These are phyloP conservation scores for Tetrastigma voinierianum DNA, from an alignment of 164 flowering plant species.

Conservation along the genomic window DNA sequence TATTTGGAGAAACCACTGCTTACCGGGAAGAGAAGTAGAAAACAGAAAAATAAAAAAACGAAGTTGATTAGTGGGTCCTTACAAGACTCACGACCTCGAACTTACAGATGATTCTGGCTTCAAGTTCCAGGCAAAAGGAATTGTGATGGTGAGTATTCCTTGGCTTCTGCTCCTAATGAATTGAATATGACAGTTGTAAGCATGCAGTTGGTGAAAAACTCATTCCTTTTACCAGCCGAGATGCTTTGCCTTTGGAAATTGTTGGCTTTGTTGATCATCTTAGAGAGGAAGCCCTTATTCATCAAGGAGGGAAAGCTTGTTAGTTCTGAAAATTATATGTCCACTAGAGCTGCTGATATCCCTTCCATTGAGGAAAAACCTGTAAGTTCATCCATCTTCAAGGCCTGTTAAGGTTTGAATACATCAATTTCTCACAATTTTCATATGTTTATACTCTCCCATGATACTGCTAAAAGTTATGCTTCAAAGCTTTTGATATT, in stretches of 20 bases:
- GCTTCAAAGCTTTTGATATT: too few relatives aligned
- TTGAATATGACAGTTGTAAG: constrained; percentile 11
- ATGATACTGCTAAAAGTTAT: too few relatives aligned
- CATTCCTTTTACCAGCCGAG: constrained; percentile 11
- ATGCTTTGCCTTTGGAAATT: constrained; percentile 20
- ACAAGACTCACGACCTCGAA: constrained; percentile 28
- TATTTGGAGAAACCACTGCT: constrained; percentile 11
- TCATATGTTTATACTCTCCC: neutral
- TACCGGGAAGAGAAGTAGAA: constrained; percentile 61
- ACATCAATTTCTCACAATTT: neutral
- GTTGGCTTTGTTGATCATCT: constrained; percentile 9
- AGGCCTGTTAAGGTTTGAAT: too few relatives aligned
- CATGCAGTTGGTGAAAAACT: constrained; percentile 11
- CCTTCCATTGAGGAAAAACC: constrained; percentile 24
- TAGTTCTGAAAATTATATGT: constrained; percentile 14
- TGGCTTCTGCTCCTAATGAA: constrained; percentile 16
- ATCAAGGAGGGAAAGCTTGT: constrained; percentile 12
- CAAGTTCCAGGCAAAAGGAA: constrained; percentile 15
- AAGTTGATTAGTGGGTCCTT: constrained; percentile 15
- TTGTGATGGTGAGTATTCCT: constrained; percentile 1
- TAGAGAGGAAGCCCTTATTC: constrained; percentile 4
- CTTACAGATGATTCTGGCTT: constrained; percentile 9
- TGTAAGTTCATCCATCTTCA: constrained; percentile 27
- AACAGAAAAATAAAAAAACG: constrained; percentile 17
- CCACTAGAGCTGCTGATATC: constrained; percentile 4